Conservation (phyloP, 1,284 basidiomycete species). For the Microbotryum scabiosae region DNA sequence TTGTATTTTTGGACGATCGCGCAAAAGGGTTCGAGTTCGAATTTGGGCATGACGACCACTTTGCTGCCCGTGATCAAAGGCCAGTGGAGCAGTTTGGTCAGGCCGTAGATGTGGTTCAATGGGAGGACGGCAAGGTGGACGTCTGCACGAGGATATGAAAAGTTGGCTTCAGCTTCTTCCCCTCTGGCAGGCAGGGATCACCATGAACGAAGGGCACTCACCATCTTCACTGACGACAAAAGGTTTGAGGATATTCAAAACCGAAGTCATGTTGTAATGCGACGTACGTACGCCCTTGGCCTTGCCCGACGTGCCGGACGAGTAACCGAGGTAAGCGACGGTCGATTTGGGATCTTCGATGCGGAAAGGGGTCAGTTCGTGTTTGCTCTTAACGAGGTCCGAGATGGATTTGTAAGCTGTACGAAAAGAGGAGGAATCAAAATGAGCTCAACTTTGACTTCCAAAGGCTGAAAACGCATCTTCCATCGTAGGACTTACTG, state of each 20-base stretch:
- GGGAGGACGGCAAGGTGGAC: conserved; percentile 30
- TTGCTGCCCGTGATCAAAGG: conserved; percentile 54
- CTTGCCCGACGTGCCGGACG: conserved; percentile 30
- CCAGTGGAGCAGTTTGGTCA: conserved; percentile 52
- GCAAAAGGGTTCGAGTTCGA: conserved; percentile 65
- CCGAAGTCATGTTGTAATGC: conserved; percentile 30
- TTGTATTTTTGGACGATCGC: conserved; percentile 57
- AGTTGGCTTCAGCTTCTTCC: conserved; percentile 3
- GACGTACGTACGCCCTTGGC: conserved; percentile 35
- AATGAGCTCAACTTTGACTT: no score
- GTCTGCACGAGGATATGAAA: conserved; percentile 12
- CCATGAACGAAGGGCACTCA: not conserved
- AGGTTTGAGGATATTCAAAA: not conserved
- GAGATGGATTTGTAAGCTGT: conserved; percentile 4
- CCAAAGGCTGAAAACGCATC: no score
- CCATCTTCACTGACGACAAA: not conserved
- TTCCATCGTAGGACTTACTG: not conserved
- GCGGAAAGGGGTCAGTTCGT: not conserved
- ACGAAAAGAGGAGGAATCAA: no score
- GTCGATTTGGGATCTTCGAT: conserved; percentile 16
- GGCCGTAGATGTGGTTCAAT: conserved; percentile 25
- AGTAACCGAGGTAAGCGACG: conserved; percentile 32
- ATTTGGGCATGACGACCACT: conserved; percentile 60
- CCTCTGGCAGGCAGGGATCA: conserved; percentile 14
- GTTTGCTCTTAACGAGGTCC: not conserved